A percentile compares a stretch with the other conserved stretches of the same genome.
phyloP scores from a whole-genome alignment of 148 eudicot genomes.

The Vaccinium vitisidaea region DNA sequence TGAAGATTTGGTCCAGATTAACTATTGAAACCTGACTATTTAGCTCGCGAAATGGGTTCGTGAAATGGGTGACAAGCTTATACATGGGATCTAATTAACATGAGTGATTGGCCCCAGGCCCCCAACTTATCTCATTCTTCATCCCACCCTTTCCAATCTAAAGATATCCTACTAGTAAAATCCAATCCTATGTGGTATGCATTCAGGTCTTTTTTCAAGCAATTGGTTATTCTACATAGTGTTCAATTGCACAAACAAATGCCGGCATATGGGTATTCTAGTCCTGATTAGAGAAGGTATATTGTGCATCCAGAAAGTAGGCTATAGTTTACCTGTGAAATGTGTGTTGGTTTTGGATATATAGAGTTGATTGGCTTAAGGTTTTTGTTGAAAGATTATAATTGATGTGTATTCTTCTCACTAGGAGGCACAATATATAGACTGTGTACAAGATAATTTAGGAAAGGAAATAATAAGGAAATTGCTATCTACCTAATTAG shows the following conservation, averaged over 20 bases:
- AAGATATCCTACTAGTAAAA: background rate
- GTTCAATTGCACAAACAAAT: background rate
- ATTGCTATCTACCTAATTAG: too few relatives aligned
- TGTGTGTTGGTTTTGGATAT: slow-evolving; percentile 1
- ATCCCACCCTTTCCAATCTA: background rate
- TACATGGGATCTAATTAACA: background rate
- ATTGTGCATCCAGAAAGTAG: background rate
- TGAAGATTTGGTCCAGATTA: background rate
- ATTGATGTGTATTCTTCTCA: too few relatives aligned
- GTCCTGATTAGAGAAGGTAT: background rate
- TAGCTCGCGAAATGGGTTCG: background rate
- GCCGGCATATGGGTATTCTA: background rate
- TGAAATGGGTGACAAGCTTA: background rate
- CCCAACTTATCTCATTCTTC: background rate
- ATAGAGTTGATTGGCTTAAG: background rate
- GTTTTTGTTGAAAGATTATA: too few relatives aligned
- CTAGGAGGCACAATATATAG: too few relatives aligned
- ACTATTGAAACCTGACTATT: background rate
- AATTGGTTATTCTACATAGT: background rate
- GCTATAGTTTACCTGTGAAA: background rate
- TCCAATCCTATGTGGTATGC: background rate
- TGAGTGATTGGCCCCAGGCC: background rate
- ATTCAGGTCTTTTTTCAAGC: background rate
- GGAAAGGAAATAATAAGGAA: too few relatives aligned
- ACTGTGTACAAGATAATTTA: too few relatives aligned